These are phyloP conservation scores for Penicillium italicum DNA, from an alignment of 2,329 filamentous ascomycete genomes.

Conservation along the genomic window DNA sequence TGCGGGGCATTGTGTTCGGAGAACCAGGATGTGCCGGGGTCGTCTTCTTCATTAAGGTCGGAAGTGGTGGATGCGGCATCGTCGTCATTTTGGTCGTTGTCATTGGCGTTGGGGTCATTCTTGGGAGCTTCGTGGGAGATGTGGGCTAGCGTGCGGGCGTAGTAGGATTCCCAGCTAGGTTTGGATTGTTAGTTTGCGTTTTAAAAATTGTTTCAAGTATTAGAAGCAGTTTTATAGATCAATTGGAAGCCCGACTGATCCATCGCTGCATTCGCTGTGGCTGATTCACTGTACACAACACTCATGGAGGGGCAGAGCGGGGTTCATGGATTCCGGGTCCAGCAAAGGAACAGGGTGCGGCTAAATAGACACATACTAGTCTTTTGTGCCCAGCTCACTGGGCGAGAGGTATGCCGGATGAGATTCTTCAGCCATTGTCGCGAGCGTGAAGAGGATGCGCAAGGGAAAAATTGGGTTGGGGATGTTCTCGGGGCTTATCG, in stretches of 20 bases:
- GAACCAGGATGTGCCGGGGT: slow-evolving; percentile 91
- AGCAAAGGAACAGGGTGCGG: neutral
- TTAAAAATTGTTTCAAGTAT: neutral
- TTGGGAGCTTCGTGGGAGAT: slow-evolving; percentile 25
- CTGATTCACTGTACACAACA: neutral
- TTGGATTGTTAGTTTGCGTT: slow-evolving; percentile 10
- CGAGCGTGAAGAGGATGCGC: slow-evolving; percentile 5
- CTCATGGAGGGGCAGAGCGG: slow-evolving; percentile 4
- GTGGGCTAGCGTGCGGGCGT: slow-evolving; percentile 42
- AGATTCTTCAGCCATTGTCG: slow-evolving; percentile 23
- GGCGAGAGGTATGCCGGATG: slow-evolving; percentile 68
- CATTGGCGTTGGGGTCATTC: slow-evolving; percentile 19
- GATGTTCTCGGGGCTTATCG: slow-evolving; percentile 13
- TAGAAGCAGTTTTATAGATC: neutral
- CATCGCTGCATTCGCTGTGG: neutral
- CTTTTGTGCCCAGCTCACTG: slow-evolving; percentile 78
- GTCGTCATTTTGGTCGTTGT: slow-evolving; percentile 49
- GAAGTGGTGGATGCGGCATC: slow-evolving; percentile 39
- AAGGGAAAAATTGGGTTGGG: slow-evolving; percentile 14
- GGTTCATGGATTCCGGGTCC: neutral
- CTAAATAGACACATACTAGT: slow-evolving; percentile 63
- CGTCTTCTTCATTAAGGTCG: slow-evolving; percentile 64
- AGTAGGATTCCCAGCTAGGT: slow-evolving; percentile 61
- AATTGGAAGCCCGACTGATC: neutral
- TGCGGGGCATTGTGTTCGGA: slow-evolving; percentile 84